Conservation (phyloP, 495 filamentous ascomycete genomes). For the Articulospora tetracladia region DNA sequence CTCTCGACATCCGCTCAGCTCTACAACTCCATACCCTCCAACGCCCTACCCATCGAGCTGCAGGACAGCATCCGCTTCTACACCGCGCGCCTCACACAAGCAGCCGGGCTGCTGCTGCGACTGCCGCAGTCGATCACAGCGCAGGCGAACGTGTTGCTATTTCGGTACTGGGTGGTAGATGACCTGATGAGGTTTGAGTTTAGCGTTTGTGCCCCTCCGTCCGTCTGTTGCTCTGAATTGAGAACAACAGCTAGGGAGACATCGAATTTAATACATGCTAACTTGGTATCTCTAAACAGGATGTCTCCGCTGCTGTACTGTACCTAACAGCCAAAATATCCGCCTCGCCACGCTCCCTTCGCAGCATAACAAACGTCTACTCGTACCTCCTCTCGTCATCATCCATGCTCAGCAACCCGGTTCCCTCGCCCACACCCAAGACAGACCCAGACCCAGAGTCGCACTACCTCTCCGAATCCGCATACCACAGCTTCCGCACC, state of each 20-base stretch:
- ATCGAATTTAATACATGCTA: too few relatives aligned
- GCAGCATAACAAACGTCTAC: slow-evolving; percentile 81
- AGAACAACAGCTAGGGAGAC: background rate
- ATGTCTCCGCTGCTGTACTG: slow-evolving; percentile 75
- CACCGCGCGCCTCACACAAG: slow-evolving; percentile 75
- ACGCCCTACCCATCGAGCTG: slow-evolving; percentile 70
- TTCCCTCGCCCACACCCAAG: background rate
- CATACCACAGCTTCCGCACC: slow-evolving; percentile 58
- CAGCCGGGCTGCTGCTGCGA: slow-evolving; percentile 79
- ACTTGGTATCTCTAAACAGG: too few relatives aligned
- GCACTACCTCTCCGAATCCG: slow-evolving; percentile 71
- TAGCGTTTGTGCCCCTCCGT: slow-evolving; percentile 30
- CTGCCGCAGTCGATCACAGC: slow-evolving; percentile 87
- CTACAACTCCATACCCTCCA: slow-evolving; percentile 43
- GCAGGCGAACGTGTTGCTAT: slow-evolving; percentile 82
- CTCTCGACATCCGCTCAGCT: slow-evolving; percentile 83
- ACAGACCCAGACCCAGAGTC: slow-evolving; percentile 44
- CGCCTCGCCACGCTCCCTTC: slow-evolving; percentile 66
- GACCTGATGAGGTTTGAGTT: slow-evolving; percentile 40
- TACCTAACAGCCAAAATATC: slow-evolving; percentile 86
- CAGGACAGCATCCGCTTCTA: slow-evolving; percentile 68
- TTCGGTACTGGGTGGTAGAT: slow-evolving; percentile 70
- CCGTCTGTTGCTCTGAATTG: slow-evolving; percentile 9
- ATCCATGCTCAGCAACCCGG: slow-evolving; percentile 47
- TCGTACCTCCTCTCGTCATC: slow-evolving; percentile 68